Evolutionary conservation across 192 early-diverging fungal species (phyloP).

Genomic region (Coemansia sp.): DNA sequence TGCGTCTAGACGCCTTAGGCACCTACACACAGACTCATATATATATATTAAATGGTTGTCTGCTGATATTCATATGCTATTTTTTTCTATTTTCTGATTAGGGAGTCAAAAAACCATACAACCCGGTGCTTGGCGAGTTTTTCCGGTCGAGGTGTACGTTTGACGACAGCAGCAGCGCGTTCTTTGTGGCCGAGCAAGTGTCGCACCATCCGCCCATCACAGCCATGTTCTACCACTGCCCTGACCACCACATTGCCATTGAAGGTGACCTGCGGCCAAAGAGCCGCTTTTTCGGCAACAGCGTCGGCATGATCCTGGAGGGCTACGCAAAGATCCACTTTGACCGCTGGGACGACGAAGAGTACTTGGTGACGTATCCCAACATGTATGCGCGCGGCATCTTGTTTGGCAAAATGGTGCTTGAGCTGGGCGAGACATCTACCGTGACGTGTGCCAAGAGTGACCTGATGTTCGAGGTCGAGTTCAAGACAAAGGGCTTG

Average conservation of each 20-base stretch:
- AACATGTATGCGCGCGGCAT: constrained; percentile 94
- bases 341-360: constrained; percentile 56
- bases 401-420: constrained; percentile 89
- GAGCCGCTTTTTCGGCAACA: constrained; percentile 87
- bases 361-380: constrained; percentile 81
- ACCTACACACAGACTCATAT: too few species aligned
- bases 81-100: constrained; percentile 11
- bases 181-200: constrained; percentile 88
- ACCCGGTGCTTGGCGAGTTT: constrained; percentile 89
- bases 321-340: constrained; percentile 60
- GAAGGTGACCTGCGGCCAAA: constrained; percentile 82
- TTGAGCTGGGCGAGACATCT: constrained; percentile 88
- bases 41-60: background rate
- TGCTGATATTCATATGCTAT: background rate
- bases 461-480: constrained; percentile 79
- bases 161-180: constrained; percentile 66
- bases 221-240: constrained; percentile 78
- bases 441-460: constrained; percentile 68
- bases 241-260: constrained; percentile 77
- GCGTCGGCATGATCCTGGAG: constrained; percentile 84
- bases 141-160: constrained; percentile 85
- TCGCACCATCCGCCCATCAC: constrained; percentile 94
- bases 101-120: constrained; percentile 95
- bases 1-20: too few species aligned
- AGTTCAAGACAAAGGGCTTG: constrained; percentile 86